Conservation (phyloP, 495 filamentous ascomycete species). For the Polyplosphaeria fusca region DNA sequence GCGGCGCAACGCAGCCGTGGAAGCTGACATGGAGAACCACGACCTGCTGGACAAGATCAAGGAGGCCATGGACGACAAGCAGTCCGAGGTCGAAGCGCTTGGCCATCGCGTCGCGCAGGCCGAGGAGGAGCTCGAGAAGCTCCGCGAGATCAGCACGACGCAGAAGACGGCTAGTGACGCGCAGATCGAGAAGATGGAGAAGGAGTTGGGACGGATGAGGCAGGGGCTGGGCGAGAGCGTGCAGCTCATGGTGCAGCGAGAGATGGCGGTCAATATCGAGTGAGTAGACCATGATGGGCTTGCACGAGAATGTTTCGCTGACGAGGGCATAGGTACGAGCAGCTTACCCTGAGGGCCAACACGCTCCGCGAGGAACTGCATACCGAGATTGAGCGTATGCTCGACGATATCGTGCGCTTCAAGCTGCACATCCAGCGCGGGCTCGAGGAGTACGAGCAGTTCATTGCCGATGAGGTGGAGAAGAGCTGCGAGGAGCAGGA, state of each 20-base stretch:
- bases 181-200: slow-evolving; percentile 98
- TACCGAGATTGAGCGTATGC: slow-evolving; percentile 90
- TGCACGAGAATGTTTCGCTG: too few species aligned
- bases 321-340: slow-evolving; percentile 65
- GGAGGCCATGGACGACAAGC: slow-evolving; percentile 92
- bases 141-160: slow-evolving; percentile 80
- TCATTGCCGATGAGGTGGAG: slow-evolving; percentile 86
- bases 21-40: slow-evolving; percentile 84
- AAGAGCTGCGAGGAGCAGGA: slow-evolving; percentile 56
- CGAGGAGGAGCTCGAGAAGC: slow-evolving; percentile 90
- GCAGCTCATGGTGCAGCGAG: slow-evolving; percentile 87
- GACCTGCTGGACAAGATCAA: slow-evolving; percentile 89
- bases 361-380: slow-evolving; percentile 88
- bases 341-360: slow-evolving; percentile 77
- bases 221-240: slow-evolving; percentile 79
- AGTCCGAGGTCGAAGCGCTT: slow-evolving; percentile 85
- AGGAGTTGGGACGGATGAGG: slow-evolving; percentile 90
- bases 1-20: slow-evolving; percentile 72
- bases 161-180: slow-evolving; percentile 84
- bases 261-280: slow-evolving; percentile 97
- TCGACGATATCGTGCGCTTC: slow-evolving; percentile 97
- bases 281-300: too few species aligned
- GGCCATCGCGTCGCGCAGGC: slow-evolving; percentile 79
- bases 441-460: slow-evolving; percentile 87
- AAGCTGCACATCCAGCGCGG: slow-evolving; percentile 93